Base-by-base conservation (phyloP, 768 basidiomycete genomes). In the Suillus brevipes region DNA sequence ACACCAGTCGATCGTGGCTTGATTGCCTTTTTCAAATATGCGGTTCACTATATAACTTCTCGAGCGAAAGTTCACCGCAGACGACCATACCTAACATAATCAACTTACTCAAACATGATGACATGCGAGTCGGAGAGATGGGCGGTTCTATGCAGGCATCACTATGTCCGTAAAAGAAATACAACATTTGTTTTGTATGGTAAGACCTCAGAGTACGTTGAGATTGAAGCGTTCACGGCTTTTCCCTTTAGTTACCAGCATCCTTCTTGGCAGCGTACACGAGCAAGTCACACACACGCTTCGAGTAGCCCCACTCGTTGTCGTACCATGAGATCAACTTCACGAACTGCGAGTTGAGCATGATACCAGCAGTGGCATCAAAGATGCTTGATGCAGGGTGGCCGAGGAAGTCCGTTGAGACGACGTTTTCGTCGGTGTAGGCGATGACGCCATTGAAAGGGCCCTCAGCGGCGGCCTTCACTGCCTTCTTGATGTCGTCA, bases 251-350 rank as follows among this genome's bases (percentile, higher is more conserved):
- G 53, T 55, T 55, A 13, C 34, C 34, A 13, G 74, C 76, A 69
- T 97, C 96, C 78, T 87, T 85, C 81, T 85, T 83, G 67, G 95
- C 93, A 67, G 87, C 89, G 81, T 78, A 94, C 68, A 87, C 81
- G 76, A 99, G 80, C 63, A 99, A 85, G 78, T 99, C 97, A 80
- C 89, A 89, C 62, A 97, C 95, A 76, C 95, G 90, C 77, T 82
- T 87, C 55, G 94, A 96, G 89, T 97, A 98, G 23, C 94, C 90
- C 90, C 89, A 94, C 81, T 95, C 92, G 79, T 94, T 95, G 80
- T 94, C 92, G 84, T 94, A 96, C 95, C 96, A 97, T 50, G 92
- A 77, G 76, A 99, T 89, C 73, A 97, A 87, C 87, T 99, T 99
- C 84, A 98, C 92, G 73, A 99, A 98, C 81, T 89, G 89, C 67